Conservation (phyloP, 75 land plant genomes). For the Adiantum capillusveneris region DNA sequence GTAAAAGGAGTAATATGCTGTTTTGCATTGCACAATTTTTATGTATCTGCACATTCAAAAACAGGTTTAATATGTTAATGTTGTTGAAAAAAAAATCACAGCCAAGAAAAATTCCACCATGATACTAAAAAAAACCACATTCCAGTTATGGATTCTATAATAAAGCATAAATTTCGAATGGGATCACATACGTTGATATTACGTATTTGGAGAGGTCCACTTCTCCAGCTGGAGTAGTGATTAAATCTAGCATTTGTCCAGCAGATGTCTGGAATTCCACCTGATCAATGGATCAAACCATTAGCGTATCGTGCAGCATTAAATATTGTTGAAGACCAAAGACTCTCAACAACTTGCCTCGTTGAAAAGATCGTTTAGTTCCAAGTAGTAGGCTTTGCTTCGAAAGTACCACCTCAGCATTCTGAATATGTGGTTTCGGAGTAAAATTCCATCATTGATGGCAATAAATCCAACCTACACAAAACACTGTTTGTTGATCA, state of each 20-base stretch:
- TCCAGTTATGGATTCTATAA: too few relatives aligned
- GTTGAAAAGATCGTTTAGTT: conserved; percentile 84
- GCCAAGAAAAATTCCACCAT: not conserved
- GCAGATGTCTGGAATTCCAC: conserved; percentile 94
- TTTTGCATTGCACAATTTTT: conserved; percentile 92
- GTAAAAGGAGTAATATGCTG: conserved; percentile 96
- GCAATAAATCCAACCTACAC: conserved; percentile 85
- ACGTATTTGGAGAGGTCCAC: conserved; percentile 83
- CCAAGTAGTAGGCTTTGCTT: conserved; percentile 69
- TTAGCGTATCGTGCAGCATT: not conserved
- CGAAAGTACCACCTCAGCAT: conserved; percentile 72
- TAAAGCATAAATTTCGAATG: too few relatives aligned
- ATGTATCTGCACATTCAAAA: conserved; percentile 82
- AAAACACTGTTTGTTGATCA: too few relatives aligned
- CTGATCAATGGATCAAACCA: conserved; percentile 19
- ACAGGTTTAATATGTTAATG: too few relatives aligned
- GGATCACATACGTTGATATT: conserved; percentile 44
- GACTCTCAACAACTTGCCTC: conserved; percentile 40
- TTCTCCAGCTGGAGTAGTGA: conserved; percentile 88
- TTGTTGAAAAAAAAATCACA: not conserved
- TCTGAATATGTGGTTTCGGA: conserved; percentile 79
- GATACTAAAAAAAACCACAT: not conserved
- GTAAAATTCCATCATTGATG: conserved; percentile 82
- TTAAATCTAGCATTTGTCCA: conserved; percentile 96
- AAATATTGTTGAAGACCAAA: not conserved